Conservation (phyloP, 75 land plant genomes). For the Pseudotsuga menziesii region DNA sequence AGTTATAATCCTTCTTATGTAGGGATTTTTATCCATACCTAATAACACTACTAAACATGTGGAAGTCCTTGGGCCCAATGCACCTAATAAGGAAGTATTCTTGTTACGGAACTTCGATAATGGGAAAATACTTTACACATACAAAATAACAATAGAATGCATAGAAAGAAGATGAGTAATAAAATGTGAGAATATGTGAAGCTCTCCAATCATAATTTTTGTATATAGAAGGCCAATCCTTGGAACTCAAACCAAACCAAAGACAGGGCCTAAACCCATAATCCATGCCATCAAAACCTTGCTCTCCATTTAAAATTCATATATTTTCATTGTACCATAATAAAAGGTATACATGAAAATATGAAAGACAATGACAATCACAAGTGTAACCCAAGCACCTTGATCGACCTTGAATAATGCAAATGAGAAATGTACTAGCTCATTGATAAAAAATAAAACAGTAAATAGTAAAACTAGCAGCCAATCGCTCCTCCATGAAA, state of each 20-base stretch:
- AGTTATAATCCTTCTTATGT: conserved; percentile 25
- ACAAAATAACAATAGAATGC: conserved; percentile 45
- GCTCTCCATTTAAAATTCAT: conserved; percentile 35
- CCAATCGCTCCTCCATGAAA: no score
- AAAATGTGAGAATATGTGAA: conserved; percentile 54
- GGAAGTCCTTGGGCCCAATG: no score
- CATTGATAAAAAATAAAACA: no score
- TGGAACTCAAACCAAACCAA: conserved; percentile 37
- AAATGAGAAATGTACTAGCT: no score
- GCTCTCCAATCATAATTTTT: conserved; percentile 45
- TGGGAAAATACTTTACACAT: conserved; percentile 40
- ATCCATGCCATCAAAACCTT: conserved; percentile 35
- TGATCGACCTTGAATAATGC: no score
- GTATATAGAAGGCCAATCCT: conserved; percentile 54
- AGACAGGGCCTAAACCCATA: conserved; percentile 20
- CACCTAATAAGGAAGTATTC: conserved; percentile 55
- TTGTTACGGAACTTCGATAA: conserved; percentile 31
- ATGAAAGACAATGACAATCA: no score
- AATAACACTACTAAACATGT: conserved; percentile 25
- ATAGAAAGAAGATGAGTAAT: conserved; percentile 55
- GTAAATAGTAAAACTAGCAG: no score
- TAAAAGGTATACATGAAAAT: no score
- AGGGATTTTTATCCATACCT: conserved; percentile 28
- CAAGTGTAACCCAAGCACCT: no score
- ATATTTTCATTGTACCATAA: no score